A percentile compares a stretch with the other conserved stretches of the same genome.
phyloP scores from a whole-genome alignment of 306 rosid species.

The Crotalaria pallida region DNA sequence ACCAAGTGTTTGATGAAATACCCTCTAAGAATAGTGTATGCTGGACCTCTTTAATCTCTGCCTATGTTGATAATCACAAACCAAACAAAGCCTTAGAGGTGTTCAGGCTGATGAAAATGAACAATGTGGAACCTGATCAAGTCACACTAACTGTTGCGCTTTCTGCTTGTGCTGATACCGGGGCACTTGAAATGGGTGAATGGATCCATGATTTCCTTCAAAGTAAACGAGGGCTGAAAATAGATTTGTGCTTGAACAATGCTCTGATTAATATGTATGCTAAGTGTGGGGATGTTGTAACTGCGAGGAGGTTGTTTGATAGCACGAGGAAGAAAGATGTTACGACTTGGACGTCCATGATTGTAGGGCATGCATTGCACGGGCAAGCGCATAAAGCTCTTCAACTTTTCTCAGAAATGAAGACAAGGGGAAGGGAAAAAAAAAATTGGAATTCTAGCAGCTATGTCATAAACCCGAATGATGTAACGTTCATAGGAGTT shows the following conservation, averaged over 20 bases:
- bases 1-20: conserved; percentile 43
- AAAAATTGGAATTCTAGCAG: neutral
- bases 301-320: conserved; percentile 52
- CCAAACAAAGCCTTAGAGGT: conserved; percentile 38
- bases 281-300: conserved; percentile 38
- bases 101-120: conserved; percentile 45
- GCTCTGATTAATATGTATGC: conserved; percentile 61
- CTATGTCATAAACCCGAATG: conserved; percentile 28
- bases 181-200: conserved; percentile 46
- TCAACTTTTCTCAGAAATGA: conserved; percentile 28
- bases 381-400: conserved; percentile 43
- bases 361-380: conserved; percentile 61
- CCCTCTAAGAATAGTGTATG: conserved; percentile 29
- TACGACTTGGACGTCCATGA: conserved; percentile 64
- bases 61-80: conserved; percentile 44
- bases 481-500: conserved; percentile 59
- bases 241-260: conserved; percentile 45
- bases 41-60: conserved; percentile 57
- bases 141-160: conserved; percentile 42
- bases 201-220: conserved; percentile 38
- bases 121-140: conserved; percentile 46
- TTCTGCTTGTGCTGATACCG: conserved; percentile 54
- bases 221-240: conserved; percentile 5
- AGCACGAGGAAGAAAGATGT: conserved; percentile 39
- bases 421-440: neutral